Base-by-base conservation (phyloP, 257 asterid genomes). In the Przewalskia tangutica region DNA sequence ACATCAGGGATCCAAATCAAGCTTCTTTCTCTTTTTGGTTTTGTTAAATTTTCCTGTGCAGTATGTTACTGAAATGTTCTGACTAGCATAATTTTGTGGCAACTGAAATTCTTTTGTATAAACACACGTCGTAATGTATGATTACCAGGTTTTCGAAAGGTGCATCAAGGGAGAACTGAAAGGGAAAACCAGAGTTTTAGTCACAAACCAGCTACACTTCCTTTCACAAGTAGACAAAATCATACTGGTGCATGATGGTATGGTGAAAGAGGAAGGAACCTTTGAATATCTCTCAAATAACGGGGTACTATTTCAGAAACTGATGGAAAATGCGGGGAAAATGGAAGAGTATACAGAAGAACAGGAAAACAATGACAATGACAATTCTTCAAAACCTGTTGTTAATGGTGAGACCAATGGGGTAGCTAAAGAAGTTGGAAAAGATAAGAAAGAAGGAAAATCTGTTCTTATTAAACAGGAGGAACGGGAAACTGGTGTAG, bases 301-400 rank as follows among this genome's bases (percentile, higher is more conserved):
- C 75, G 99, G 99, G 38, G 18, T 82, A 80, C 90, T 91, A 32
- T 96, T 96, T 82, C 92, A 91, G 78, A 96, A 87, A 84, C 90
- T 96, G 87, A 96, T 96, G 99, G 99, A 94, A 89, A 96, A 96
- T 89, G 99, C 98, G 16, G 99, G 99, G 51, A 96, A 96, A 89
- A 90, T 96, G 97, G 98, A 96, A 87, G 98, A 91, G 82, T 92
- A 90, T 84, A 90, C 85, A 53, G 98, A 93, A 88, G 97, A 93
- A 83, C 86, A 70, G 63, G 97, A 87, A 84, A 90, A 79, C 56
- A 86, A 42, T 75, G 90, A 62, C 18, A 81, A 81, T 58, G 40
- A 48, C 14, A 81, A 82, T 81, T 86, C 88, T 68, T 87, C 90
- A 77, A 82, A 86, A 84, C 76, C 89, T 75, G 81, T 77, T 79